Evolutionary conservation across 768 basidiomycete genomes (phyloP), one percentile per base, ranked within the genome.

Genomic region (Panaeolus cyanescens): DNA sequence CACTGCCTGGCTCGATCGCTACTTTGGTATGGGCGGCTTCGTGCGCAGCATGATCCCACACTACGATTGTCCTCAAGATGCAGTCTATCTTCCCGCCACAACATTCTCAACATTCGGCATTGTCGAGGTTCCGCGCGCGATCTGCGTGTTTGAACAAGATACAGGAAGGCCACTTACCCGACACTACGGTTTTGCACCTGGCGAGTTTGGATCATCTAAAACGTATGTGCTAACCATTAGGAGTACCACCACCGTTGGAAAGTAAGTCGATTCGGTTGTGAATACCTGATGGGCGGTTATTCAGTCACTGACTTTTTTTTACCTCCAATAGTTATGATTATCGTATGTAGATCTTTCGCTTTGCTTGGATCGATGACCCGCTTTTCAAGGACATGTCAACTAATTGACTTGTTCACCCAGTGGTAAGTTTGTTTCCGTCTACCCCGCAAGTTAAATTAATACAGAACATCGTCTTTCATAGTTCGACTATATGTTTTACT

Each of bases 141-240:
- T 90, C 50, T 89, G 88, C 61, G 72, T 90, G 45, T 89, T 89
- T 58, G 88, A 89, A 68, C 79, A 82, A 30, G 87, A 89, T 54
- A 79, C 79, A 2, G 84, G 80, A 5, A 79, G 79, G 25, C 87
- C 88, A 7, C 72, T 89, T 39, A 80, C 80, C 5, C 72, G 88
- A 32, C 88, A 90, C 69, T 79, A 77, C 28, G 87, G 86, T 0
- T 85, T 78, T 60, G 63, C 70, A 54, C 70, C 78, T 56, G 81
- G 83, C 34, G 87, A 88, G 68, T 85, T 85, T 59, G 86, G 86
- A 45, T 86, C 83, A 5, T 78, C 85, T 5, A 87, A 83, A 67
- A 85, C 84, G 1, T 88, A 87, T 65, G 79, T 83, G 31, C 73
- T 89, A 32, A 79, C 81, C 22, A 77, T 89, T 33, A 72, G 88